These are phyloP conservation scores for Trichoderma aggressivum DNA, from an alignment of 2,329 filamentous ascomycete species.

Conservation along the genomic window DNA sequence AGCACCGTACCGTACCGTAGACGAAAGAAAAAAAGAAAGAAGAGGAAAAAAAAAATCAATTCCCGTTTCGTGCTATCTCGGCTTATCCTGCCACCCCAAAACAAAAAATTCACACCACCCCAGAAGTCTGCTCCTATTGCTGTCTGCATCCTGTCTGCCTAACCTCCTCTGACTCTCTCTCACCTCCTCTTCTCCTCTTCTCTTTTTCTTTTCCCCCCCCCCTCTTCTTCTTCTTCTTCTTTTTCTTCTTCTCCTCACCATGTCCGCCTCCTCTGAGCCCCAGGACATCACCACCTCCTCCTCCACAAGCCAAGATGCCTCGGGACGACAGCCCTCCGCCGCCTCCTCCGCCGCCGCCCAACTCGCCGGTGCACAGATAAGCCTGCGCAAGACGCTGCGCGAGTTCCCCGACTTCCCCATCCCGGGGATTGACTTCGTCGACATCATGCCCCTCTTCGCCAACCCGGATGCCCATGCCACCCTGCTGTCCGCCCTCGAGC, in stretches of 20 bases:
- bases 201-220: slow-evolving; percentile 23
- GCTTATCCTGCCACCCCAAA: slow-evolving; percentile 19
- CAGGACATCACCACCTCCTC: slow-evolving; percentile 25
- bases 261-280: slow-evolving; percentile 28
- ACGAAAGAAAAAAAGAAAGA: background rate
- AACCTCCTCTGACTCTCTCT: slow-evolving; percentile 28
- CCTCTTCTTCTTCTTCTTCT: slow-evolving; percentile 26
- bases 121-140: slow-evolving; percentile 17
- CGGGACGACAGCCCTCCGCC: slow-evolving; percentile 62
- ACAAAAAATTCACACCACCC: slow-evolving; percentile 20
- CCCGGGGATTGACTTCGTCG: slow-evolving; percentile 91
- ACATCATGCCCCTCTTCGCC: slow-evolving; percentile 95
- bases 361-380: slow-evolving; percentile 68
- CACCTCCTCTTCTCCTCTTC: slow-evolving; percentile 28
- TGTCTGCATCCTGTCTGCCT: slow-evolving; percentile 19
- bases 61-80: slow-evolving; percentile 8
- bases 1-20: background rate
- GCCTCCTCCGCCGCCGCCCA: slow-evolving; percentile 59
- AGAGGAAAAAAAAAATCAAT: background rate
- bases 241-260: slow-evolving; percentile 34
- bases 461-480: slow-evolving; percentile 68
- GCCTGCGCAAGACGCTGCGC: slow-evolving; percentile 69
- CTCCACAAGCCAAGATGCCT: slow-evolving; percentile 51
- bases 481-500: slow-evolving; percentile 79
- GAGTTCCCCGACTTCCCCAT: slow-evolving; percentile 90